phyloP scores from a whole-genome alignment of 192 early-diverging fungal genomes.

The Borealophlyctis nickersoniae region DNA sequence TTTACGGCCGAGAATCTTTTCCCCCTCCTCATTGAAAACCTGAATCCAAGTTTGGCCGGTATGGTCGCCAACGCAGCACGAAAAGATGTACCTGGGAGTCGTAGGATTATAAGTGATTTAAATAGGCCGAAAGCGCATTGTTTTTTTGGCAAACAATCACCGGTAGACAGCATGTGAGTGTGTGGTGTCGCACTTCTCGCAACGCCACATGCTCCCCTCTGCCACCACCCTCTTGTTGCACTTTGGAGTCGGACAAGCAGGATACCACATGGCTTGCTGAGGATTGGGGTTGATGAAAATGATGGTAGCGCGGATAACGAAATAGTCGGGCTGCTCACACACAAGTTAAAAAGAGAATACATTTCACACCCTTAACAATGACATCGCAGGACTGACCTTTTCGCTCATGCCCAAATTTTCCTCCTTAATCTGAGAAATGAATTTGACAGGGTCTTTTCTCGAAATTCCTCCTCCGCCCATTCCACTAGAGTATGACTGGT shows the following conservation, averaged over 20 bases:
- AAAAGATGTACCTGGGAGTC: slow-evolving; percentile 60
- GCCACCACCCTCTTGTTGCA: slow-evolving; percentile 91
- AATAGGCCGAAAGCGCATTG: background rate
- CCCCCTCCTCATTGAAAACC: slow-evolving; percentile 82
- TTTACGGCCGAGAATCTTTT: slow-evolving; percentile 59
- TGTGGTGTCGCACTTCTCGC: slow-evolving; percentile 81
- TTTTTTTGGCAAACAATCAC: slow-evolving; percentile 30
- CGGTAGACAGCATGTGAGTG: slow-evolving; percentile 73
- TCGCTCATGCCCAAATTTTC: slow-evolving; percentile 67
- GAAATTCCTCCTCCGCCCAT: slow-evolving; percentile 22
- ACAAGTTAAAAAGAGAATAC: slow-evolving; percentile 22
- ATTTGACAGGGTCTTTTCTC: slow-evolving; percentile 54
- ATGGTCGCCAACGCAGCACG: slow-evolving; percentile 67
- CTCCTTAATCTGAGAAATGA: slow-evolving; percentile 62
- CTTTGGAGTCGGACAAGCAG: slow-evolving; percentile 71
- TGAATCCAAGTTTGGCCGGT: slow-evolving; percentile 78
- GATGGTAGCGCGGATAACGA: slow-evolving; percentile 68
- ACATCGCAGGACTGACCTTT: slow-evolving; percentile 37
- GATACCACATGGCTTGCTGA: slow-evolving; percentile 73
- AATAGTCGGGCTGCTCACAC: slow-evolving; percentile 61
- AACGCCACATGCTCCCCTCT: slow-evolving; percentile 70
- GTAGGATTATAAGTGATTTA: slow-evolving; percentile 14
- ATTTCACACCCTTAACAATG: slow-evolving; percentile 5
- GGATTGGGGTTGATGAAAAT: slow-evolving; percentile 71
- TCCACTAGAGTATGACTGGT: slow-evolving; percentile 38